A percentile compares a stretch with the other conserved stretches of the same genome.
Conservation (phyloP, 2,329 filamentous ascomycete genomes). For the Teratosphaeria viscida region DNA sequence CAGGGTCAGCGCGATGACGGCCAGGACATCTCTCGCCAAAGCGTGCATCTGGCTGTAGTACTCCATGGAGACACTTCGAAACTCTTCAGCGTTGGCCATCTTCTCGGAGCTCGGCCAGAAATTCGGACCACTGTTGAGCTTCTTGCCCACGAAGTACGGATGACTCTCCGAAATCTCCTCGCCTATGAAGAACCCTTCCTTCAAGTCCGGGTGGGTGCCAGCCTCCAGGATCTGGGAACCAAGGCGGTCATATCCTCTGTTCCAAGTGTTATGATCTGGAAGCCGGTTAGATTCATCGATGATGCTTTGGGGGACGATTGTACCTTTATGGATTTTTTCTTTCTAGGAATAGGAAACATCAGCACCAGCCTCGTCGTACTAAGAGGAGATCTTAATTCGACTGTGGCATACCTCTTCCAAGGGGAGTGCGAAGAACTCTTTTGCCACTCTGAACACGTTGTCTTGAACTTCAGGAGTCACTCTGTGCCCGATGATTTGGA, state of each 20-base stretch:
- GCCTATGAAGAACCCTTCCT: neutral
- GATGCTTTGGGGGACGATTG: neutral
- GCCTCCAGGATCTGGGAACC: neutral
- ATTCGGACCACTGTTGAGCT: neutral
- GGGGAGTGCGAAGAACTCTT: neutral
- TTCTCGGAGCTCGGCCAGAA: neutral
- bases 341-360: neutral
- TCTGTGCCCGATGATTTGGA: neutral
- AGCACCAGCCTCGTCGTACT: neutral
- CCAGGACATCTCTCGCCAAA: neutral
- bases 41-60: neutral
- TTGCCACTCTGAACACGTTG: neutral
- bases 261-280: neutral
- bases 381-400: neutral
- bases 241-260: neutral
- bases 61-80: neutral
- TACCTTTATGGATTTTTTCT: neutral
- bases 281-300: neutral
- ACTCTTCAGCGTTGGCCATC: neutral
- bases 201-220: neutral
- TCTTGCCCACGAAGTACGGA: neutral
- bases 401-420: neutral
- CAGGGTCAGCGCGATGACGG: neutral
- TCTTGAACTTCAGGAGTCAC: neutral
- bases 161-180: neutral